Base-by-base conservation (phyloP, 148 eudicot species). In the Rhododendron kiyosumense region DNA sequence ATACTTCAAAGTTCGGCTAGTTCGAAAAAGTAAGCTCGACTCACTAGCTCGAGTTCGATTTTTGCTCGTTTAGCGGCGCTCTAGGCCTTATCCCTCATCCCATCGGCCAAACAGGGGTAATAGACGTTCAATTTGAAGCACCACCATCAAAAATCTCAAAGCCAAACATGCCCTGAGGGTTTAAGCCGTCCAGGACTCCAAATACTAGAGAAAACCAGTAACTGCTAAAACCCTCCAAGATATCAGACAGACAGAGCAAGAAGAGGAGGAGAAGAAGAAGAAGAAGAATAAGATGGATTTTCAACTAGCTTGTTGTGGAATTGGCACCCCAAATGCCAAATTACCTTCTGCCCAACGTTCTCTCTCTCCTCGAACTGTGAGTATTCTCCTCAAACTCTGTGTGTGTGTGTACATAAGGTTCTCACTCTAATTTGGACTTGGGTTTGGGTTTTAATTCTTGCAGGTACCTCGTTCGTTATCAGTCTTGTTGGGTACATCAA, bases 391-490 rank as follows among this genome's bases (percentile, higher is more conserved):
- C 38, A 9, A 20, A 13, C 4, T 41, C 11, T 6, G 1, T 54
- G 61, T 54, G 84, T 75, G 84, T 84, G 69, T 46, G 69, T 22
- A 38, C 26, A 2, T 51, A 13, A 5, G 34, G 15, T 81, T 15
- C 61, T 77, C 82, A 43, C 32, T 61, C 69, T 73, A 32, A 24
- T 34, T 7, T 7, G 49, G 63, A 2, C 24, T 43, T 65, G 61
- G 22, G 10, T 52, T 36, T 26, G n/a, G 2, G 76, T 67, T 79
- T 10, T 46, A 1, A 18, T 82, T 12, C 45, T 75, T 85, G 14
- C 26, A 88, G 89, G 85, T 82, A 81, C 48, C 80, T 85, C 79
- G 30, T 77, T 48, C 87, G 34, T 67, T 30, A 12, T 82, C 77
- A 2, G 85, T 83, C 41, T 54, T 73, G 41, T 26, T 38, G 24